A percentile compares a stretch with the other conserved stretches of the same genome.
Evolutionary conservation across 495 filamentous ascomycete species (phyloP).

Genomic region (Lindgomyces ingoldianus): DNA sequence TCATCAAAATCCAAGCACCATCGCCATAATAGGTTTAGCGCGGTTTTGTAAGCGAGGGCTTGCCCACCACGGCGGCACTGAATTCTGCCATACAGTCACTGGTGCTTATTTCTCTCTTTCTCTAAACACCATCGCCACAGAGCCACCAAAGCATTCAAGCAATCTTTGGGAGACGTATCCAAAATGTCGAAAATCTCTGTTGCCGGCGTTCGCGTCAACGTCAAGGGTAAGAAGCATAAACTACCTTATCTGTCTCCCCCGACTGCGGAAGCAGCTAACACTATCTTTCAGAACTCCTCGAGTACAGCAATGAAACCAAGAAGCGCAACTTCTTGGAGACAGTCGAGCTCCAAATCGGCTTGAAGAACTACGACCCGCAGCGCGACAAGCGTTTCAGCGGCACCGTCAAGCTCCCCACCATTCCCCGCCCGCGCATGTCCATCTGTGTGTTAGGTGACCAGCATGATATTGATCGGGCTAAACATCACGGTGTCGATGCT

Average conservation of each 20-base stretch:
- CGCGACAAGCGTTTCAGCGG: constrained; percentile 99
- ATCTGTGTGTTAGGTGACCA: constrained; percentile 98
- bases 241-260: background rate
- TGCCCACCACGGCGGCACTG: background rate
- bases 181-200: constrained; percentile 48
- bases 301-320: constrained; percentile 71
- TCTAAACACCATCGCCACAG: constrained; percentile 29
- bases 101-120: background rate
- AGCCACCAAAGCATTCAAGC: constrained; percentile 32
- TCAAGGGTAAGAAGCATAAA: constrained; percentile 51
- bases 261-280: no score
- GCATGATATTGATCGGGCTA: constrained; percentile 99
- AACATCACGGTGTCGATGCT: constrained; percentile 94
- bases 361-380: constrained; percentile 99
- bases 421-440: constrained; percentile 91
- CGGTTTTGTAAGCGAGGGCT: constrained; percentile 1
- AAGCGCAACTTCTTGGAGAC: constrained; percentile 99
- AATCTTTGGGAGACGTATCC: constrained; percentile 65
- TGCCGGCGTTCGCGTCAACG: constrained; percentile 91
- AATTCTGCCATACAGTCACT: no score
- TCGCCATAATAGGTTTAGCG: no score
- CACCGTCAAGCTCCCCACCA: constrained; percentile 87
- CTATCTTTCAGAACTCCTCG: constrained; percentile 65
- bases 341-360: constrained; percentile 92
- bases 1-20: no score